Base-by-base conservation (phyloP, 2,329 filamentous ascomycete species). In the Stromatinia cepivora region DNA sequence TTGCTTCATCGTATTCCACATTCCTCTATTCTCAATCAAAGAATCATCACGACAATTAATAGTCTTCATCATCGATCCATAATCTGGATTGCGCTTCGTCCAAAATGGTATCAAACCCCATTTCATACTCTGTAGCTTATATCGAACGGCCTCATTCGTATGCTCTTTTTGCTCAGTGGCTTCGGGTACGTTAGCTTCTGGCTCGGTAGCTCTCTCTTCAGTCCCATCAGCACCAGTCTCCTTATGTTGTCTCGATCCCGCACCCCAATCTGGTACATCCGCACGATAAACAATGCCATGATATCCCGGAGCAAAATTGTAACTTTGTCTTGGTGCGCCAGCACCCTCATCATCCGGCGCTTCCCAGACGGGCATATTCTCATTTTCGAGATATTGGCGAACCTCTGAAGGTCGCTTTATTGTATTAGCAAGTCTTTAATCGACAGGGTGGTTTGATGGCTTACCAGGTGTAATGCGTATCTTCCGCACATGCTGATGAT, bases 41-140 rank as follows among this genome's bases (percentile, higher is more conserved):
- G 92, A 95, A 80, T 98, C 94, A 77, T 94, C 92, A 4, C 94
- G 89, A 79, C 94, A 98, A 80, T 99, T 98, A 80, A 98, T 98
- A 0, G 93, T 97, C 77, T 91, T 92, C 84, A 97, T 85, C 79
- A 93, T 84, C 1, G 88, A 88, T 36, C 86, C 84, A 76, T 95
- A 94, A 76, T 93, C 88, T 0, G 93, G 92, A 66, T 89, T 89
- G 17, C 90, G 86, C 57, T 94, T 97, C 4, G 92, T 96, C 94
- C 94, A 98, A 79, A 90, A 97, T 0, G 95, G 94, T 20, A 98
- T 84, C 9, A 99, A 85, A 0, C 94, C 95, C 95, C 95, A 99
- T 85, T 93, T 94, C 92, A 98, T 98, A 2, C 89, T 85, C 78
- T 97, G 93, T 11, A 99, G 82, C 79, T 92, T 94, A 82, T 96